Percentiles rank a stretch among this genome's conserved stretches.
phyloP scores from a whole-genome alignment of 2,329 filamentous ascomycete species.

The Dryadomyces quercivorus region DNA sequence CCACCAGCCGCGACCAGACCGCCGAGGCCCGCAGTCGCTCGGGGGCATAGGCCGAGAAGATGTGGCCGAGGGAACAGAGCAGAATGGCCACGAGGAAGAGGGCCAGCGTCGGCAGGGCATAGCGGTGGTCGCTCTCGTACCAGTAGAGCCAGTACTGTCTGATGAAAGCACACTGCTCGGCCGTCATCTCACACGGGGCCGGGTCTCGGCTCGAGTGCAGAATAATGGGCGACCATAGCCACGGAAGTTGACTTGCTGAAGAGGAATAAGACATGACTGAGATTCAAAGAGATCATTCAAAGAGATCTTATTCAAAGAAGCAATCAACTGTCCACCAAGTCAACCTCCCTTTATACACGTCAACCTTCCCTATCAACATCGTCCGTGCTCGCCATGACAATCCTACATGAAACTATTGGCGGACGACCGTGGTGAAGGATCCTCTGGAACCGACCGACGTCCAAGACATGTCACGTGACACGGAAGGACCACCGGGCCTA shows the following conservation, averaged over 20 bases:
- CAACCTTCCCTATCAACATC: too few species aligned
- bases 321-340: too few species aligned
- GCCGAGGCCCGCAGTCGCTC: neutral
- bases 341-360: too few species aligned
- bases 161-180: conserved; percentile 32
- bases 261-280: neutral
- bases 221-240: neutral
- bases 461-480: neutral
- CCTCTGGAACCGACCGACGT: too few species aligned
- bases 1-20: neutral
- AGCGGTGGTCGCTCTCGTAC: conserved; percentile 1
- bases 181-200: conserved; percentile 22
- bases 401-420: too few species aligned
- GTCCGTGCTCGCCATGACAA: too few species aligned
- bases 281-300: too few species aligned
- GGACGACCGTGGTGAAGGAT: too few species aligned
- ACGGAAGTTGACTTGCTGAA: neutral
- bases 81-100: neutral
- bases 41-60: neutral
- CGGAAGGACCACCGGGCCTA: neutral
- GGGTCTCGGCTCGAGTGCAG: conserved; percentile 24
- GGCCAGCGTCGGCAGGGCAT: conserved; percentile 3
- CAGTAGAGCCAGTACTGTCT: conserved; percentile 25
- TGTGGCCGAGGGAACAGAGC: neutral
- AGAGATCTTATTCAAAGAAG: too few species aligned